A percentile compares a stretch with the other conserved stretches of the same genome.
These are phyloP conservation scores for Talaromyces sp. DNA, from an alignment of 2,329 filamentous ascomycete genomes.

Conservation along the genomic window DNA sequence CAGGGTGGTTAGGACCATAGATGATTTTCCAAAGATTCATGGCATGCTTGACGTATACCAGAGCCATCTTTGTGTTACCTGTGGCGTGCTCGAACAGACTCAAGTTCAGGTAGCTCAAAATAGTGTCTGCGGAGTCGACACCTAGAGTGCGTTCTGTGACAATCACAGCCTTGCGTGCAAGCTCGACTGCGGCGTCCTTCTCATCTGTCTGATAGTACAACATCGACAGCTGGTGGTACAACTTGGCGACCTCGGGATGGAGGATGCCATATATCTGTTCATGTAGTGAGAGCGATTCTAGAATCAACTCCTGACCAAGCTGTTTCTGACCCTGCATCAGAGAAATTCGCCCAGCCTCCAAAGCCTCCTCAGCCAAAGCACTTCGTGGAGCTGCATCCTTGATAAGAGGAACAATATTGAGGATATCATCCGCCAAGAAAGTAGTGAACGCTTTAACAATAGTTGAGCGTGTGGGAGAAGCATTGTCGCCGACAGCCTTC, in stretches of 20 bases:
- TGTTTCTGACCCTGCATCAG: constrained; percentile 93
- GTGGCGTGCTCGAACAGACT: constrained; percentile 89
- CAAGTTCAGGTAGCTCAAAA: constrained; percentile 93
- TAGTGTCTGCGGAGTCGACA: constrained; percentile 87
- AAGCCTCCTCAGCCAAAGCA: constrained; percentile 85
- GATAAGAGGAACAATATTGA: constrained; percentile 90
- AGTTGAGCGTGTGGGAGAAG: constrained; percentile 43
- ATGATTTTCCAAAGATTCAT: constrained; percentile 96
- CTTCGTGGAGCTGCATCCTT: constrained; percentile 94
- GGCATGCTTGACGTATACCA: constrained; percentile 86
- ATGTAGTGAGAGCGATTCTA: constrained; percentile 94
- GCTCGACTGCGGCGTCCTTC: constrained; percentile 90
- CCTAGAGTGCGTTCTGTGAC: constrained; percentile 92
- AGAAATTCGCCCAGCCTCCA: constrained; percentile 95
- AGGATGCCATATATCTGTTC: constrained; percentile 98
- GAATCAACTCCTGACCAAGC: constrained; percentile 86
- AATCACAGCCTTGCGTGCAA: constrained; percentile 94
- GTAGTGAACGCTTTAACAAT: constrained; percentile 54
- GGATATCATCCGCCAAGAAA: constrained; percentile 78
- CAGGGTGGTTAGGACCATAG: constrained; percentile 88
- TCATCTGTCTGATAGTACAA: constrained; percentile 97
- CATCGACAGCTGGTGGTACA: constrained; percentile 93
- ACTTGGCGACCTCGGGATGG: constrained; percentile 90
- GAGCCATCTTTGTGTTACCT: constrained; percentile 83
- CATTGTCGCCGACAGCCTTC: constrained; percentile 48